phyloP scores from a whole-genome alignment of 148 eudicot species.

The Tetragonia tetragonoides region DNA sequence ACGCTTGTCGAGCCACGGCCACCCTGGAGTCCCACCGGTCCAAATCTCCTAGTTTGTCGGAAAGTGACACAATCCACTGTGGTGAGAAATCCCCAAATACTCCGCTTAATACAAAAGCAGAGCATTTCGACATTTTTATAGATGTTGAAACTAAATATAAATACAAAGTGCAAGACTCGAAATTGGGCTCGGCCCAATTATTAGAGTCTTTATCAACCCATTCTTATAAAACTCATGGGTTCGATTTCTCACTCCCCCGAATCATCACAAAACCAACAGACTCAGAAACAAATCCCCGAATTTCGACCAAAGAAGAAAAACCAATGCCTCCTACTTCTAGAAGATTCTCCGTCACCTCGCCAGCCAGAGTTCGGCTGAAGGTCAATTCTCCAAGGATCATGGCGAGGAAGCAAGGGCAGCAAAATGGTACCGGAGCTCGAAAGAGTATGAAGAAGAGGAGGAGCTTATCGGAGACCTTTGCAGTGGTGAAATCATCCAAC shows the following conservation, averaged over 20 bases:
- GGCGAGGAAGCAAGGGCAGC: slow-evolving; percentile 33
- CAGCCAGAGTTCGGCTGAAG: slow-evolving; percentile 48
- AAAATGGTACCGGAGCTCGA: slow-evolving; percentile 36
- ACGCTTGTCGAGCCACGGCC: slow-evolving; percentile 29
- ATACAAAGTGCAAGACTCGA: no score
- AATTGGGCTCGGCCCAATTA: neutral
- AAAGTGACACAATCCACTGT: no score
- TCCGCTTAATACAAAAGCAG: slow-evolving; percentile 20
- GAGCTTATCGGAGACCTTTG: slow-evolving; percentile 63
- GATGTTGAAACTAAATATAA: slow-evolving; percentile 16
- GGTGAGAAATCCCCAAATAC: slow-evolving; percentile 5
- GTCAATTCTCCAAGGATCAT: slow-evolving; percentile 59
- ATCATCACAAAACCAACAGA: slow-evolving; percentile 39
- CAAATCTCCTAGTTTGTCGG: neutral
- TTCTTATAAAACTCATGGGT: neutral
- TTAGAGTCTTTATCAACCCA: neutral
- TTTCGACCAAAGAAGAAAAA: neutral
- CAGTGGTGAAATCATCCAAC: slow-evolving; percentile 72
- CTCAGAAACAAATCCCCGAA: neutral
- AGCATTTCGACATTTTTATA: slow-evolving; percentile 21
- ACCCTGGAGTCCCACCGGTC: slow-evolving; percentile 13
- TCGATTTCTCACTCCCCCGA: slow-evolving; percentile 36
- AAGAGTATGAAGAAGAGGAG: slow-evolving; percentile 30
- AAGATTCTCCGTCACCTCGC: slow-evolving; percentile 19
- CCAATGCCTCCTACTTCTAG: neutral